Evolutionary conservation across 768 basidiomycete genomes (phyloP), one percentile per base, ranked within the genome.

Genomic region (Clitopilus hobsonii): DNA sequence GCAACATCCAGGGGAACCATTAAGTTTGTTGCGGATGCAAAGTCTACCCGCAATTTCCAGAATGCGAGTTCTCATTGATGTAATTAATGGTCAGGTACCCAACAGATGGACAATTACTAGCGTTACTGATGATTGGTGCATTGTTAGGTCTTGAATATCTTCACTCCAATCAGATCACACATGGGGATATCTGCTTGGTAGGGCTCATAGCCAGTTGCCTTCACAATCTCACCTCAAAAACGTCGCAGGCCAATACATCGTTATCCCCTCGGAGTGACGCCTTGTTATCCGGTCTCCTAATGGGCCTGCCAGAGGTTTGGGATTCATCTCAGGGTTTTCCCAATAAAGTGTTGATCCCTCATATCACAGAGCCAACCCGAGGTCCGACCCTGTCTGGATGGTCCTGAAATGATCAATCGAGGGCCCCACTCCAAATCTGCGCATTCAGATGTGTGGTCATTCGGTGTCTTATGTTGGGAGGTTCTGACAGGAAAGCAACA

Each of bases 401-500:
- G 8, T 23, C 22, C 41, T 16, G 41, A 45, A 16, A 45, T 23
- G 22, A 20, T 20, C 22, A 23, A 45, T 20, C 41, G 22, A 45
- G 41, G n/a, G 41, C 18, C 57, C 49, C 68, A 66, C 23, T 54
- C 60, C 11, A 45, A 67, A 25, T 72, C 73, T 22, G 74, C 67
- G 13, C 59, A 70, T 41, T 75, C 74, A 5, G 78, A 80, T 59
- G 69, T 79, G 6, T 80, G 80, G 80, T 74, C 74, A 26, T 77
- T 78, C 57, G 78, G 68, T 10, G 79, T 80, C 72, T 61, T 76
- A 5, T 74, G 73, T 54, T 64, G 78, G 38, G 80, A 81, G 61
- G 50, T 81, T 20, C 67, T 79, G 52, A 76, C 75, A 18, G 76
- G 74, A 1, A 62, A 74, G 20, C 63, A 64, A 24, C 77, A 78